Evolutionary conservation across 805 yeast species (phyloP).

Genomic region (Suhomyces kilbournensis): DNA sequence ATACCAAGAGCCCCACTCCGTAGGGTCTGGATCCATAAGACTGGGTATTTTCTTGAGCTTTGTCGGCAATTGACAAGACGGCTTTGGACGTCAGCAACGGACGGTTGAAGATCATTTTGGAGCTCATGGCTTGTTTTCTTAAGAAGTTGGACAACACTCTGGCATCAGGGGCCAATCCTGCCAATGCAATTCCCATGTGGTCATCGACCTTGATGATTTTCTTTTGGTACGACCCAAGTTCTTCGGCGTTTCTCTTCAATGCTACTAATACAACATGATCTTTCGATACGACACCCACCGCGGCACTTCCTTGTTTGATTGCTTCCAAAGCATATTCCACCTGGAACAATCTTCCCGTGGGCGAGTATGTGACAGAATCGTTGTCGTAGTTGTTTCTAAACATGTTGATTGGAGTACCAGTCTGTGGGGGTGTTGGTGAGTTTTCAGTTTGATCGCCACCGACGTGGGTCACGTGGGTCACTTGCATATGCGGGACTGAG

Average conservation of each 20-base stretch:
- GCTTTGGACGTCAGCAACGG: conserved; percentile 82
- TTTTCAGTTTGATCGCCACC: conserved; percentile 2
- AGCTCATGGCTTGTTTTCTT: conserved; percentile 87
- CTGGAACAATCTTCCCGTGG: conserved; percentile 89
- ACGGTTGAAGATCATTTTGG: conserved; percentile 80
- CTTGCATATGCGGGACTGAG: neutral
- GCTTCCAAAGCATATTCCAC: conserved; percentile 90
- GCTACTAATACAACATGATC: conserved; percentile 91
- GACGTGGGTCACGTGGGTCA: neutral
- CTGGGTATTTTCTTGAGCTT: conserved; percentile 96
- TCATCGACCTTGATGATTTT: conserved; percentile 88
- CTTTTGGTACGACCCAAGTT: conserved; percentile 93
- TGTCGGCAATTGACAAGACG: conserved; percentile 84
- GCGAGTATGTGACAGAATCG: conserved; percentile 96
- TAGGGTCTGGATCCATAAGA: conserved; percentile 95
- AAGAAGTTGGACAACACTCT: conserved; percentile 85
- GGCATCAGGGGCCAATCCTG: conserved; percentile 98
- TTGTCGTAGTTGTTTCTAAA: conserved; percentile 98
- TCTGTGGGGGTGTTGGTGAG: conserved; percentile 1
- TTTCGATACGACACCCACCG: conserved; percentile 87
- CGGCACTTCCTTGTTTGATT: conserved; percentile 96
- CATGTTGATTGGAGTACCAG: conserved; percentile 31
- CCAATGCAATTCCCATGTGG: conserved; percentile 91
- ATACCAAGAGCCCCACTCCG: conserved; percentile 90
- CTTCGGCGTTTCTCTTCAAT: conserved; percentile 93